phyloP scores from a whole-genome alignment of 768 basidiomycete genomes.

The Multifurca ochricompacta region DNA sequence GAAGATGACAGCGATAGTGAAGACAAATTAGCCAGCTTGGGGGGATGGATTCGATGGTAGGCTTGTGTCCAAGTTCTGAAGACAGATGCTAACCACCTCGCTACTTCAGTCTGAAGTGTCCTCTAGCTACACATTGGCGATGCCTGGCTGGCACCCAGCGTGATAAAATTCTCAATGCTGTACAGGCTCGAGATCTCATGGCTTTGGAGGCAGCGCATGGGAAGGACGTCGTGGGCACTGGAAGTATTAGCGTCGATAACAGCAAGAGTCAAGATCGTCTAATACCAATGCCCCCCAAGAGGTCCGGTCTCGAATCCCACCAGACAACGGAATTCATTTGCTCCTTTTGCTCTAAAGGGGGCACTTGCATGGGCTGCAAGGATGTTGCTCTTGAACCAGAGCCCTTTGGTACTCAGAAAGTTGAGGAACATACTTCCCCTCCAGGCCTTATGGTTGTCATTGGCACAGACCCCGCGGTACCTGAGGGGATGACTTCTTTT shows the following conservation, averaged over 20 bases:
- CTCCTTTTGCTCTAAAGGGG: constrained; percentile 64
- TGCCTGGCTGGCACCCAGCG: constrained; percentile 60
- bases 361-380: constrained; percentile 70
- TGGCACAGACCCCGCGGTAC: background rate
- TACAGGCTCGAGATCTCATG: constrained; percentile 41
- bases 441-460: background rate
- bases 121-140: constrained; percentile 68
- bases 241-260: background rate
- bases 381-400: constrained; percentile 48
- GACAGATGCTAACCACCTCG: constrained; percentile 12
- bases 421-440: background rate
- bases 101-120: constrained; percentile 58
- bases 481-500: background rate
- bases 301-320: constrained; percentile 22
- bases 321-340: constrained; percentile 79
- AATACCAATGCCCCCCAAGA: constrained; percentile 5
- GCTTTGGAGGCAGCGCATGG: constrained; percentile 30
- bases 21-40: constrained; percentile 42
- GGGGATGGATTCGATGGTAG: constrained; percentile 84
- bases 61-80: constrained; percentile 21
- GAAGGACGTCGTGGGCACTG: constrained; percentile 2
- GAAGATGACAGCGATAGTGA: constrained; percentile 51
- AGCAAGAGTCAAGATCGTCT: background rate
- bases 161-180: constrained; percentile 66
- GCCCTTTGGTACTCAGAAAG: constrained; percentile 3